Base-by-base conservation (phyloP, 2,329 filamentous ascomycete genomes). In the Cladosporium sp. region DNA sequence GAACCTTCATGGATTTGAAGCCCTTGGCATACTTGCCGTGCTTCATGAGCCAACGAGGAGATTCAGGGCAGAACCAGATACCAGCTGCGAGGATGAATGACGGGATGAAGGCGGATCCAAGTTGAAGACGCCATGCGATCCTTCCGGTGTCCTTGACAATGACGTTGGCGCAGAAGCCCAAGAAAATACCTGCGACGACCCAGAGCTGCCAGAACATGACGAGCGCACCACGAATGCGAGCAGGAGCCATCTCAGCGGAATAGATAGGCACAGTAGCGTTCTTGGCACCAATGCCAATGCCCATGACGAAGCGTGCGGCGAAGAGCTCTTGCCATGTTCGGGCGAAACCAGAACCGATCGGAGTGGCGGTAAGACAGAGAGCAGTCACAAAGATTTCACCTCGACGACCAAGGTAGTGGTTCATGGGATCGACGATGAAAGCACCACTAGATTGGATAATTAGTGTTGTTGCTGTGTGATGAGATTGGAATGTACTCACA, bases 171-270 rank as follows among this genome's bases (percentile, higher is more conserved):
- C 78, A 82, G 57, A 82, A 85, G 9, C 87, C 88, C 19, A 88
- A 75, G 70, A 88, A 85, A 65, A 89, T 88, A 49, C 69, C 66
- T 47, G 63, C 60, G 3, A 70, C 69, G 50, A 69, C 66, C 83
- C 85, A 88, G 72, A 88, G 79, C 74, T 92, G 87, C 89, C 89
- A 93, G 62, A 86, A 86, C 89, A 93, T 93, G 63, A 92, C 88
- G 17, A 94, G 78, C 7, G 87, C 75, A 6, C 86, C 85, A 9
- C 78, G 72, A 55, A 88, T 82, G 3, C 76, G 75, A 2, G 78
- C 70, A 3, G 73, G 73, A 65, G 85, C 80, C 55, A 72, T 73
- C 62, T 75, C 75, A 9, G 75, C 73, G 8, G 73, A 67, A 56
- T 72, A 76, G 54, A 77, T 72, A 0, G 77, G 77, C 0, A 80